phyloP scores from a whole-genome alignment of 441 rosid genomes.

The Omphalea diandra region DNA sequence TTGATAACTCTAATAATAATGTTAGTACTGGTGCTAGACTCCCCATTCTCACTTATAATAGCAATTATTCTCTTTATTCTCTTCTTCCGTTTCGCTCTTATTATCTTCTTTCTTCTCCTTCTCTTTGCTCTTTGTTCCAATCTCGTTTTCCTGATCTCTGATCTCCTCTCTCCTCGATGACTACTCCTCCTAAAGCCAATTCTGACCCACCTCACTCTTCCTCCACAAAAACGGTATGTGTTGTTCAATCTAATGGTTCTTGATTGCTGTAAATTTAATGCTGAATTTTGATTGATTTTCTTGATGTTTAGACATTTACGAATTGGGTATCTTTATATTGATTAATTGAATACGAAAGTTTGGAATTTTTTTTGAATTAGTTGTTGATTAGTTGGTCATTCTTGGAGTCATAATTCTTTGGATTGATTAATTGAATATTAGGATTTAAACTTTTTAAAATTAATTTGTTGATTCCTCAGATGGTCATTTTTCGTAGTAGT shows the following conservation, averaged over 20 bases:
- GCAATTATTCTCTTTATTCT: conserved; percentile 28
- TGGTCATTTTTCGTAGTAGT: too few species aligned
- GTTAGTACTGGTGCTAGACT: conserved; percentile 27
- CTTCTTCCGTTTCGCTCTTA: conserved; percentile 28
- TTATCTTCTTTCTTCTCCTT: conserved; percentile 29
- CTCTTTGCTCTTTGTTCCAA: conserved; percentile 35
- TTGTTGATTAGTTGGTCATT: neutral
- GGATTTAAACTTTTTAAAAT: too few species aligned
- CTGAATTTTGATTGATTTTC: conserved; percentile 5
- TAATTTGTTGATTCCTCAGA: too few species aligned
- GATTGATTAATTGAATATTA: too few species aligned
- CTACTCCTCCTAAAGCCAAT: conserved; percentile 29
- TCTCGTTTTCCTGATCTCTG: conserved; percentile 32
- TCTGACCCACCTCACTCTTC: conserved; percentile 35
- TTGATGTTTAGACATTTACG: neutral
- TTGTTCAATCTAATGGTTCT: conserved; percentile 12
- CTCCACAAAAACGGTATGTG: conserved; percentile 51
- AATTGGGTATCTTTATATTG: neutral
- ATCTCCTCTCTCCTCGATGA: conserved; percentile 38
- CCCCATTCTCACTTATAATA: conserved; percentile 32
- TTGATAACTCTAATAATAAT: conserved; percentile 9
- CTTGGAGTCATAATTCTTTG: conserved; percentile 21
- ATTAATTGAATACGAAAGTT: neutral
- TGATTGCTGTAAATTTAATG: neutral
- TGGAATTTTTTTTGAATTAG: neutral